phyloP scores from a whole-genome alignment of 1,284 basidiomycete species.

The Chalciporus piperatoides region DNA sequence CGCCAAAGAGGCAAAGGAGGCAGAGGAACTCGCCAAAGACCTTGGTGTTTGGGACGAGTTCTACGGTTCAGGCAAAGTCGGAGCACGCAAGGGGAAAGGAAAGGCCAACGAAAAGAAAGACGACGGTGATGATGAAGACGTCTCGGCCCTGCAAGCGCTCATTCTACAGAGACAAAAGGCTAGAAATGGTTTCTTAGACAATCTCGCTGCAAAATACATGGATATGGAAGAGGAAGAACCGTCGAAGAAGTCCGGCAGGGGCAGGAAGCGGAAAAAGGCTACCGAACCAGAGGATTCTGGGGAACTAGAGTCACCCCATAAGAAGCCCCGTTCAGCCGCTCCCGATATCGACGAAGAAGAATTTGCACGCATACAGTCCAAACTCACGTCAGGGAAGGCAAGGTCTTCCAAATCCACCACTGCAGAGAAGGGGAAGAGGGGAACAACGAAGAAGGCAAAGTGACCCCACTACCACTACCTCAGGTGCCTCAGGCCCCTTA shows the following conservation, averaged over 20 bases:
- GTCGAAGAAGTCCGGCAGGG: slow-evolving; percentile 40
- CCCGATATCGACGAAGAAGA: slow-evolving; percentile 66
- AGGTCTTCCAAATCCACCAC: slow-evolving; percentile 23
- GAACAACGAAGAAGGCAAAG: slow-evolving; percentile 34
- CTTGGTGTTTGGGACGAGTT: slow-evolving; percentile 95
- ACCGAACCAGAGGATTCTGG: slow-evolving; percentile 30
- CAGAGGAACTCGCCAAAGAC: slow-evolving; percentile 82
- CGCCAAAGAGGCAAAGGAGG: slow-evolving; percentile 78
- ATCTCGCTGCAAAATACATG: slow-evolving; percentile 79
- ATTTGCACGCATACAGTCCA: slow-evolving; percentile 60
- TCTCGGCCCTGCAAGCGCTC: slow-evolving; percentile 74
- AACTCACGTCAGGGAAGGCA: slow-evolving; percentile 51
- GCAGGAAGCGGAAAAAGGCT: slow-evolving; percentile 52
- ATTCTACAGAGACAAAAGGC: slow-evolving; percentile 78
- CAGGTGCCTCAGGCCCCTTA: neutral
- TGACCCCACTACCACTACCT: slow-evolving; percentile 3
- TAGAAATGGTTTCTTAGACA: slow-evolving; percentile 70
- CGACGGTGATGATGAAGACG: slow-evolving; percentile 54
- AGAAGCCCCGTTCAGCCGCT: slow-evolving; percentile 37
- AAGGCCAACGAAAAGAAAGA: slow-evolving; percentile 51
- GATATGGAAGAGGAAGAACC: slow-evolving; percentile 37
- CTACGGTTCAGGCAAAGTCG: slow-evolving; percentile 77
- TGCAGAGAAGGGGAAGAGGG: slow-evolving; percentile 32
- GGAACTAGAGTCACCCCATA: slow-evolving; percentile 49
- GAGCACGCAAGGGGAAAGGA: slow-evolving; percentile 55